Conservation (phyloP, 345 rosid genomes). For the Hibiscus mutabilis region DNA sequence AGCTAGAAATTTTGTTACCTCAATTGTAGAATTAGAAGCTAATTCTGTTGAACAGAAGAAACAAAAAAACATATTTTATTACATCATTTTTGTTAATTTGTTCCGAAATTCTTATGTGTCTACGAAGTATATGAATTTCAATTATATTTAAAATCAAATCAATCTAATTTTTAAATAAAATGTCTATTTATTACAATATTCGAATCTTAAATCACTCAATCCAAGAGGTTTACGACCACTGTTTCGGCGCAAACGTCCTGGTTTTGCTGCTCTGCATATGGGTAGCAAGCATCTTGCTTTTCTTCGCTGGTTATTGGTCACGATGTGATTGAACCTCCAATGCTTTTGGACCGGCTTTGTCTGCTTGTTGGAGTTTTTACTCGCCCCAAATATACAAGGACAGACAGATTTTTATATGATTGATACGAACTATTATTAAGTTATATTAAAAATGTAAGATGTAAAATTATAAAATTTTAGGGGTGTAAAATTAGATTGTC, state of each 20-base stretch:
- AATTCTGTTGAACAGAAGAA: background rate
- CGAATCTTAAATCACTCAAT: too few species aligned
- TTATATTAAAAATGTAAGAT: too few species aligned
- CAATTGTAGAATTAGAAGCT: slow-evolving; percentile 1
- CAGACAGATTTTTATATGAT: too few species aligned
- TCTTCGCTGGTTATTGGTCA: slow-evolving; percentile 1
- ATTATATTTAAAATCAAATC: too few species aligned
- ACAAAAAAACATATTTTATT: background rate
- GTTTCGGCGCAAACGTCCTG: background rate
- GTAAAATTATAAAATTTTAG: too few species aligned
- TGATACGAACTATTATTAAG: too few species aligned
- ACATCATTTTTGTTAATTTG: background rate
- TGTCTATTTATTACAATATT: too few species aligned
- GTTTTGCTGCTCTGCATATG: background rate
- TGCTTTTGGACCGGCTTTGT: background rate
- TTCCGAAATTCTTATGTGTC: too few species aligned
- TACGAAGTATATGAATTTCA: too few species aligned
- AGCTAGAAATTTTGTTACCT: background rate
- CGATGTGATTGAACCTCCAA: slow-evolving; percentile 3
- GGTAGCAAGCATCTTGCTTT: background rate
- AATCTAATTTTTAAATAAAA: too few species aligned
- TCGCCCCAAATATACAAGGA: too few species aligned
- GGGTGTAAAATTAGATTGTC: too few species aligned
- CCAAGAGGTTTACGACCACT: background rate
- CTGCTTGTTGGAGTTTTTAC: slow-evolving; percentile 5